These are phyloP conservation scores for Talaromyces piceae DNA, from an alignment of 2,329 filamentous ascomycete species.

Conservation along the genomic window DNA sequence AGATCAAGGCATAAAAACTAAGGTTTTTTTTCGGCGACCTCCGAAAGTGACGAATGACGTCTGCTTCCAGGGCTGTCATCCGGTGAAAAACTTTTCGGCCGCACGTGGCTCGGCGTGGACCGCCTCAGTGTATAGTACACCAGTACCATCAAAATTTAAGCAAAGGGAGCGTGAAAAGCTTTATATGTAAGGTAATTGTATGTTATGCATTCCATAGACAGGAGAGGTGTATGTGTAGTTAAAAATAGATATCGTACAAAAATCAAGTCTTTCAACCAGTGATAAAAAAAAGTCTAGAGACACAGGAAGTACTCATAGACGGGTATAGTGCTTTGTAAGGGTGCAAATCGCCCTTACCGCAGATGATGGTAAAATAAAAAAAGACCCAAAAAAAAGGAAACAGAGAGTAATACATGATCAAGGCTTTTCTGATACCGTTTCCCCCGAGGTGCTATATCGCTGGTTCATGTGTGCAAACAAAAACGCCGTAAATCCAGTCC, in stretches of 20 bases:
- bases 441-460: not conserved
- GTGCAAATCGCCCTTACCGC: conserved; percentile 4
- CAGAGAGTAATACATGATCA: not conserved
- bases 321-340: conserved; percentile 11
- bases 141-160: not conserved
- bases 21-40: not conserved
- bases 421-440: not conserved
- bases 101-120: not conserved
- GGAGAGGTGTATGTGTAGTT: not conserved
- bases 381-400: not conserved
- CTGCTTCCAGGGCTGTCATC: no score
- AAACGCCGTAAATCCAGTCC: conserved; percentile 3
- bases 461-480: not conserved
- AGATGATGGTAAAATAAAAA: conserved; percentile 1
- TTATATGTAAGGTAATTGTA: not conserved
- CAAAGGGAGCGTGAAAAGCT: not conserved
- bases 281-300: conserved; percentile 1
- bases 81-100: not conserved
- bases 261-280: not conserved
- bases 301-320: conserved; percentile 2
- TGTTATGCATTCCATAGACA: not conserved
- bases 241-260: conserved; percentile 9
- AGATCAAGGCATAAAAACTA: no score
- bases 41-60: not conserved
- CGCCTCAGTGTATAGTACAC: not conserved